Evolutionary conservation across 371 early-diverging fungal genomes (phyloP), one percentile per base, ranked within the genome.

Genomic region (Mortierella sp.): DNA sequence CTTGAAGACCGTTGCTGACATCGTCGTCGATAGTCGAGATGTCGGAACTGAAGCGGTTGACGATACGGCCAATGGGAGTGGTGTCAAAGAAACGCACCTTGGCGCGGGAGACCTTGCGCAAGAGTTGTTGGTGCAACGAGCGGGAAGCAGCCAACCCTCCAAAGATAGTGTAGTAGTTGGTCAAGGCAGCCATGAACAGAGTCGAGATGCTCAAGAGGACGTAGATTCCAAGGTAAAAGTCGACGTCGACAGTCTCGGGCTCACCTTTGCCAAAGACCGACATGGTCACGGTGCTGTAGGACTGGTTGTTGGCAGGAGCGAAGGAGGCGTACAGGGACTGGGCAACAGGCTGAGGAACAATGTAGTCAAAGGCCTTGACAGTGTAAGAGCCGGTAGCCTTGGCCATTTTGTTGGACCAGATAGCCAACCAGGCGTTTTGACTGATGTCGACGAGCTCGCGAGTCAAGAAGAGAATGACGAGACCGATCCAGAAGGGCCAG

Each of bases 41-140:
- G 61, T 91, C 91, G 43, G 92, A 91, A 70, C 92, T 91, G 80
- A 97, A 97, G n/a, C 97, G 90, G 84, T 96, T 96, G 83, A 97
- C 81, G 61, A 97, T 94, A 24, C 97, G 93, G 11, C 97, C 98
- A 19, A 96, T 83, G 34, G 97, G 98, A 13, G 96, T 97, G 46
- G 88, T 92, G 50, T 97, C 97, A 81, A 96, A 96, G 90, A 96
- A 97, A n/a, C 93, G 88, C 46, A 96, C 88, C 69, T 90, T 91
- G 14, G 94, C 93, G 19, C 90, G 90, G 69, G 92, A 79, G 24
- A 94, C 89, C 28, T 91, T 88, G 34, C 69, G 73, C 69, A 95
- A 78, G 34, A 93, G 86, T 55, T 86, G 77, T 46, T 87, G 88
- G 74, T 93, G 90, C 55, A 91, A 70, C 0, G 76, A 75, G 40